These are phyloP conservation scores for Ramaria sp. DNA, from an alignment of 768 basidiomycete genomes.

Conservation along the genomic window DNA sequence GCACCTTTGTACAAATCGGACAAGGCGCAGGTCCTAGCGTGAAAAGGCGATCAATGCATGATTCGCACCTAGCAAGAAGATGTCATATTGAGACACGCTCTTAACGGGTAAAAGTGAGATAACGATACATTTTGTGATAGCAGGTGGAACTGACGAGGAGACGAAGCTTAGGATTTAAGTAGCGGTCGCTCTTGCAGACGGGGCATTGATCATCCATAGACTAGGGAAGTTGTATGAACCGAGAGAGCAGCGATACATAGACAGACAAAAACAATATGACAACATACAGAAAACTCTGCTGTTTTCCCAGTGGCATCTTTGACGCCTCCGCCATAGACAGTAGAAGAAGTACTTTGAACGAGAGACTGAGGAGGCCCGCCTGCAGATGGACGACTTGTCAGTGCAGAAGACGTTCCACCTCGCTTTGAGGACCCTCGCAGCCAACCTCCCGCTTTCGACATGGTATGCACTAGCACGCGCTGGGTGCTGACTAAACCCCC, in stretches of 20 bases:
- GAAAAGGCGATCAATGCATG: constrained; percentile 93
- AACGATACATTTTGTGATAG: constrained; percentile 88
- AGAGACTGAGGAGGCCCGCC: constrained; percentile 11
- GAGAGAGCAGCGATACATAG: constrained; percentile 4
- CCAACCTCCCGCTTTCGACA: constrained; percentile 36
- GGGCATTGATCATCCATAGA: constrained; percentile 93
- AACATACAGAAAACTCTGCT: constrained; percentile 59
- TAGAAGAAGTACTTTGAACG: constrained; percentile 60
- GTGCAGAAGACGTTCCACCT: constrained; percentile 35
- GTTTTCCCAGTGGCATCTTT: constrained; percentile 80
- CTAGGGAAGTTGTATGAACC: constrained; percentile 22
- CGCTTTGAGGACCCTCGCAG: constrained; percentile 70
- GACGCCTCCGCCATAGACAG: constrained; percentile 72
- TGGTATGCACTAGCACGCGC: constrained; percentile 9
- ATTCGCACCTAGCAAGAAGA: constrained; percentile 73
- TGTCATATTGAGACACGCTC: not conserved
- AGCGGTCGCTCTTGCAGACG: constrained; percentile 93
- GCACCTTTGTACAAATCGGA: constrained; percentile 79
- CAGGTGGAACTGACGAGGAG: constrained; percentile 83
- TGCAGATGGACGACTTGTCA: constrained; percentile 14
- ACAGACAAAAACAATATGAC: not conserved
- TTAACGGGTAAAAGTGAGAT: constrained; percentile 11
- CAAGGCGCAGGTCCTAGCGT: constrained; percentile 94
- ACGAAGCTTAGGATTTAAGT: constrained; percentile 88
- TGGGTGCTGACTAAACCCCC: not conserved